Evolutionary conservation across 169 alveolate genomes (phyloP), one percentile per base, ranked within the genome.

Genomic region (Plasmodium gaboni): DNA sequence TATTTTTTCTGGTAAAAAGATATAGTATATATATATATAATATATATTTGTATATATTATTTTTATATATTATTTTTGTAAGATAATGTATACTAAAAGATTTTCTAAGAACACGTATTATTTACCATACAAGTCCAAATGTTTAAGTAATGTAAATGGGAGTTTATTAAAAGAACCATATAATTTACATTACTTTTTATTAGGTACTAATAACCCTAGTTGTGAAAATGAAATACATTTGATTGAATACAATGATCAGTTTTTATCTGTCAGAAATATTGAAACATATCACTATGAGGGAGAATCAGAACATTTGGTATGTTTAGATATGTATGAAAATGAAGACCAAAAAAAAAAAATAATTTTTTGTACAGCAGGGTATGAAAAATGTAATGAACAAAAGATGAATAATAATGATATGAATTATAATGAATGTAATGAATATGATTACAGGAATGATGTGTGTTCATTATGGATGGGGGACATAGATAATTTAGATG

Each of bases 221-320:
- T 19, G 42, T 46, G 73, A 83, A 6, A 83, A 83, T 83, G 91
- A 83, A 69, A 44, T 83, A 2, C 91, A 83, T 57, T 83, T 83
- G 24, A 83, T 83, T 38, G 91, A 83, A 55, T 83, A 83, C 19
- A 69, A 83, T 38, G 91, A 83, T 55, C 73, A 67, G 46, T 19
- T 42, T 51, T 70, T 61, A 19, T 24, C 60, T 57, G 51, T 83
- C 12, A 46, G 73, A 63, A 83, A 83, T 57, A 69, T 83, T 2
- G 44, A 83, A 2, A 69, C 70, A 57, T 83, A 68, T 83, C 65
- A 68, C 12, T 69, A 70, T 42, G 42, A 83, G 15, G 91, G 70
- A 48, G 74, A 68, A 72, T 24, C 70, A 19, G 50, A 70, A 12
- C 83, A 83, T 9, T 55, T 83, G 85, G 64, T 83, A 17, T 83